These are phyloP conservation scores for Tuber melanosporum DNA, from an alignment of 495 filamentous ascomycete genomes.

Conservation along the genomic window DNA sequence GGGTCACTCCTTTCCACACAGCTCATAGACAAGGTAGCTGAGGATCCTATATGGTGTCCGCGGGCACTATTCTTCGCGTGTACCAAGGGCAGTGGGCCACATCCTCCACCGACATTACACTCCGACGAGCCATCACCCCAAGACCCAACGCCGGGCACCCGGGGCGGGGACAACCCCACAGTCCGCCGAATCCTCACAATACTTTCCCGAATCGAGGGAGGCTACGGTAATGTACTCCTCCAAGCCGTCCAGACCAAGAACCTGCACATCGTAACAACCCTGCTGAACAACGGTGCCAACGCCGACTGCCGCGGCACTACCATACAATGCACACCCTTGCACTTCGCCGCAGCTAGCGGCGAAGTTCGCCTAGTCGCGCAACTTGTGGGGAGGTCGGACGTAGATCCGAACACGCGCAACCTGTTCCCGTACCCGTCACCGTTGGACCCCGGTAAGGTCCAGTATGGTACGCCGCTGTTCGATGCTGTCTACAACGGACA, in stretches of 20 bases:
- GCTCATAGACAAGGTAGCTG: background rate
- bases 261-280: background rate
- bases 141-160: background rate
- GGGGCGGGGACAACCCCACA: background rate
- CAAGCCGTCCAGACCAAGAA: background rate
- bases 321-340: background rate
- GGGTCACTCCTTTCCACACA: slow-evolving; percentile 9
- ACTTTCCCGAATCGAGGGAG: background rate
- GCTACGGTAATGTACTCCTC: background rate
- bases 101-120: background rate
- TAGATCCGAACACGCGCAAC: background rate
- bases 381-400: background rate
- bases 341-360: background rate
- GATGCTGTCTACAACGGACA: background rate
- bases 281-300: background rate
- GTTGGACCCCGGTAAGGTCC: background rate
- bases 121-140: background rate
- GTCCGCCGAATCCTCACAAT: background rate
- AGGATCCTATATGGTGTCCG: background rate
- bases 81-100: background rate
- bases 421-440: no score
- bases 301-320: background rate
- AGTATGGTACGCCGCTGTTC: background rate
- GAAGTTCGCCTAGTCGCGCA: background rate
- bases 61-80: background rate